Percentiles rank a stretch among this genome's conserved stretches.
phyloP scores from a whole-genome alignment of 768 basidiomycete species.

The Serpula lacrymans region DNA sequence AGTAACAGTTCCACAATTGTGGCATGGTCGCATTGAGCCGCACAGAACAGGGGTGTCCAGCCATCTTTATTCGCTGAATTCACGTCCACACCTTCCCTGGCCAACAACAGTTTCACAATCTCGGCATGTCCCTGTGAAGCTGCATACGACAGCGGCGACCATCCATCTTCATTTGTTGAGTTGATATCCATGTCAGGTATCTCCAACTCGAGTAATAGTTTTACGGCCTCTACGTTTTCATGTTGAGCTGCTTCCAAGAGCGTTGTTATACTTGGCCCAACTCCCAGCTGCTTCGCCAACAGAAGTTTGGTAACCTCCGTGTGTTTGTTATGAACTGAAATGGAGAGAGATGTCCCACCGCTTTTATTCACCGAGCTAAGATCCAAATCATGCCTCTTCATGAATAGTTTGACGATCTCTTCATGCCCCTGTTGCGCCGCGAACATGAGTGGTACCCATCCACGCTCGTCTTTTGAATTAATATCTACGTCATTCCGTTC shows the following conservation, averaged over 20 bases:
- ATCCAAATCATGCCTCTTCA: conserved; percentile 1
- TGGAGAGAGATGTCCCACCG: conserved; percentile 4
- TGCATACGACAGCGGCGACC: background rate
- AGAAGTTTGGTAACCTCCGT: too few relatives aligned
- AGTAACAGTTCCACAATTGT: background rate
- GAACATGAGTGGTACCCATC: conserved; percentile 1
- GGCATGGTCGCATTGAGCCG: background rate
- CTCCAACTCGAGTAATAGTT: conserved; percentile 3
- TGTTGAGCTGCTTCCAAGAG: conserved; percentile 6
- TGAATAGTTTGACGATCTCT: background rate
- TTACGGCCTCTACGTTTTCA: conserved; percentile 6
- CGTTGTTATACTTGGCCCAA: too few relatives aligned
- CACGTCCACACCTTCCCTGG: too few relatives aligned
- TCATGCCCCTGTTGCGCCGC: background rate
- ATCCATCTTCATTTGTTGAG: background rate
- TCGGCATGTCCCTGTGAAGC: background rate
- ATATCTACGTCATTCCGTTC: conserved; percentile 2
- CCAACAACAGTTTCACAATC: too few relatives aligned
- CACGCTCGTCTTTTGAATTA: background rate
- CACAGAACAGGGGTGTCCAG: background rate
- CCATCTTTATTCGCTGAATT: too few relatives aligned
- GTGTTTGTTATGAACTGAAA: too few relatives aligned
- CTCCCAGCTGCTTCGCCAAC: too few relatives aligned
- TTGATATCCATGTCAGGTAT: conserved; percentile 7
- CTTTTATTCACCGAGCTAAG: background rate